These are phyloP conservation scores for Irpex rosettiformis DNA, from an alignment of 1,284 basidiomycete genomes.

Conservation along the genomic window DNA sequence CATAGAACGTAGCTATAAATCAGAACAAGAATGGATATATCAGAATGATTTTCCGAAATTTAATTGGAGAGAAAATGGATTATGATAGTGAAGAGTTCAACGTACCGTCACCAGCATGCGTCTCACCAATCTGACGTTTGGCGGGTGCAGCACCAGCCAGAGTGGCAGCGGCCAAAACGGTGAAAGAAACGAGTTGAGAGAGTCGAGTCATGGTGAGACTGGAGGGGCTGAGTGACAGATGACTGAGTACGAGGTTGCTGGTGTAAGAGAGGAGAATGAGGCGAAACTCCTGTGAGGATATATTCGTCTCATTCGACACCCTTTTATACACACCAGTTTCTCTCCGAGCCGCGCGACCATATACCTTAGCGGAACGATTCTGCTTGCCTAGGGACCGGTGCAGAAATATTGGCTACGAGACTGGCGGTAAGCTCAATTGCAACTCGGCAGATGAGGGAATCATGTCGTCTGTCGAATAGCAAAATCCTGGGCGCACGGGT, in stretches of 20 bases:
- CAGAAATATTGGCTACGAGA: not conserved
- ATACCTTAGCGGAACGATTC: not conserved
- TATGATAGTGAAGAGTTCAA: not conserved
- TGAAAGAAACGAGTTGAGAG: not conserved
- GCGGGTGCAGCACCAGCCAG: not conserved
- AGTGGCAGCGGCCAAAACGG: not conserved
- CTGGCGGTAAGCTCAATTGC: not conserved
- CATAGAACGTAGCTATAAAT: constrained; percentile 27
- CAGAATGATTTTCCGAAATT: not conserved
- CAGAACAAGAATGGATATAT: no score
- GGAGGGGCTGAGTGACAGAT: not conserved
- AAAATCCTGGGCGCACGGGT: no score
- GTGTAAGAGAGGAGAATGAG: not conserved
- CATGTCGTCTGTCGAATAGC: no score
- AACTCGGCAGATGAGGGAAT: not conserved
- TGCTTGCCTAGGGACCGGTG: not conserved
- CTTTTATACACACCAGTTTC: not conserved
- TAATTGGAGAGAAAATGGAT: not conserved
- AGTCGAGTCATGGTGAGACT: not conserved
- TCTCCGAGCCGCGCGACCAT: not conserved
- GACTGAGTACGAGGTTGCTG: not conserved
- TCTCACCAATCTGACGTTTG: not conserved
- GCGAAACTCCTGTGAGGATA: not conserved
- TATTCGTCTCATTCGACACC: not conserved
- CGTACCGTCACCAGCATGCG: not conserved